Base-by-base conservation (phyloP, 768 basidiomycete genomes). In the Pisolithus sp. region DNA sequence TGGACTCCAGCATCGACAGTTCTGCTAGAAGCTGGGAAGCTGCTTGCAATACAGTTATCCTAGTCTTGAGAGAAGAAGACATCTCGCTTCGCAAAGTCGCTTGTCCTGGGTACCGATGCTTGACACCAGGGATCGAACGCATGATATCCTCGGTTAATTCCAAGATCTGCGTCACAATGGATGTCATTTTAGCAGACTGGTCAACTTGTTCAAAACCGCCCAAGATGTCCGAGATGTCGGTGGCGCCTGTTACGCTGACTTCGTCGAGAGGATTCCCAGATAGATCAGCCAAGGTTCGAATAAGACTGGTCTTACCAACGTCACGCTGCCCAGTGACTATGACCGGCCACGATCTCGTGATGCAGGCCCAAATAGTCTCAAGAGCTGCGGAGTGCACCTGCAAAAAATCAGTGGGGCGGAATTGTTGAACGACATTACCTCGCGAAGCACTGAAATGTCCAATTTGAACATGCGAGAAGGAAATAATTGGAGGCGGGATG, bases 121-220 rank as follows among this genome's bases (percentile, higher is more conserved):
- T 45, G 47, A 60, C 52, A 26, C 67, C 57, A 57, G 51, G 42
- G 53, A 57, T 2, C 55, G 70, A 69, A 36, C 78, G 76, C 37
- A 73, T 61, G 31, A 70, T 62, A 7, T 57, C 52, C 24, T 80
- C 73, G 3, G 76, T 52, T 1, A 77, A 53, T 23, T 55, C 53
- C 20, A 80, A 55, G 5, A 76, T 57, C 17, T 76, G 68, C 28
- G 76, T 69, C 10, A 79, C 61, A 9, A 77, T 51, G 17, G 62
- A 60, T 9, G 68, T 49, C 39, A 63, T 48, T 26, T 74, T 75
- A 34, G 72, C 70, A n/a, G 67, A 68, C 36, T 63, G 49, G 64
- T 93, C 88, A 24, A 86, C 81, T 69, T 98, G 95, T 68, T 99
- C 96, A 62, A 97, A 98, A 65, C 89, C 87, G 31, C 96, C 96